Evolutionary conservation across 2,329 filamentous ascomycete species (phyloP).

Genomic region (Sporothrix globosa): DNA sequence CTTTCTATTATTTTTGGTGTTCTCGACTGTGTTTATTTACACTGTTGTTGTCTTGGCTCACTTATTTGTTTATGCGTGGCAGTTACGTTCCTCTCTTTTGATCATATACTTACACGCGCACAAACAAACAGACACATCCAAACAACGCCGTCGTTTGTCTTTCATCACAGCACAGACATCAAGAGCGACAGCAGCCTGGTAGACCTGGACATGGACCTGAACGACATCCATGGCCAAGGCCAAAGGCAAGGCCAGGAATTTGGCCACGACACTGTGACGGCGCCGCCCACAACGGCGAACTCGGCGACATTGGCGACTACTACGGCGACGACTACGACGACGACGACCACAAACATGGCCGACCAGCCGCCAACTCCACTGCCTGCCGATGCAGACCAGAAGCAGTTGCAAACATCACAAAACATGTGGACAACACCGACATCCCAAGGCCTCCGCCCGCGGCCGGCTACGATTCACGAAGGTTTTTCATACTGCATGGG

Average conservation of each 20-base stretch:
- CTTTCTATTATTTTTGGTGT: not conserved
- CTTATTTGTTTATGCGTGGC: constrained; percentile 14
- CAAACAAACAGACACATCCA: constrained; percentile 18
- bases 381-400: not conserved
- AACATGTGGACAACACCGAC: constrained; percentile 61
- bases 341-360: constrained; percentile 44
- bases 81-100: not conserved
- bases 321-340: no score
- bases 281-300: not conserved
- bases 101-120: not conserved
- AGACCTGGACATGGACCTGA: constrained; percentile 40
- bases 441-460: constrained; percentile 54
- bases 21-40: constrained; percentile 4
- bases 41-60: constrained; percentile 13
- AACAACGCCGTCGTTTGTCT: constrained; percentile 53
- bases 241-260: not conserved
- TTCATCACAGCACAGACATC: constrained; percentile 48
- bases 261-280: constrained; percentile 6
- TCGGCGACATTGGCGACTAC: not conserved
- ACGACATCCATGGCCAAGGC: not conserved
- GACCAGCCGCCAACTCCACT: constrained; percentile 39
- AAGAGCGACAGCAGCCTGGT: constrained; percentile 15
- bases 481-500: constrained; percentile 62
- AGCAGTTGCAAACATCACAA: constrained; percentile 39
- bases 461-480: constrained; percentile 64